These are phyloP conservation scores for Globisporangium cederbergense DNA, from an alignment of 352 stramenopile species.

Conservation along the genomic window DNA sequence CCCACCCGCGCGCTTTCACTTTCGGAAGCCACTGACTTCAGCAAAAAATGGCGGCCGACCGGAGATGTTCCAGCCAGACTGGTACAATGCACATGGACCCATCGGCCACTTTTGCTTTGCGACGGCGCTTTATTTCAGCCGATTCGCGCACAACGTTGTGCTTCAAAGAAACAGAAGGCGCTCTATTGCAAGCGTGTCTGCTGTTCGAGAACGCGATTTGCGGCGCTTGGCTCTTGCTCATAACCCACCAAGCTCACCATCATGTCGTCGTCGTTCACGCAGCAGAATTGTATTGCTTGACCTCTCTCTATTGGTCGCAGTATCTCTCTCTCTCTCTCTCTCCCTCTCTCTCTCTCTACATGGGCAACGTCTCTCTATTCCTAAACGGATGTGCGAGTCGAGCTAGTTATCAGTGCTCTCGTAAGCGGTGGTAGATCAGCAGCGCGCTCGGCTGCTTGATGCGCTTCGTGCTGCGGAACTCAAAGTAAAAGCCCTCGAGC, in stretches of 20 bases:
- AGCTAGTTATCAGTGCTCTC: too few species aligned
- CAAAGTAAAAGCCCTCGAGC: constrained; percentile 47
- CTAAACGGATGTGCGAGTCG: not conserved
- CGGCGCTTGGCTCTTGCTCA: too few species aligned
- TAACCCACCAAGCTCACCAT: too few species aligned
- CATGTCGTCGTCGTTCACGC: too few species aligned
- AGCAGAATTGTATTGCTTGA: not conserved
- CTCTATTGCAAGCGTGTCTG: not conserved
- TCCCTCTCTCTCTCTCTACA: not conserved
- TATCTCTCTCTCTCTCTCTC: too few species aligned
- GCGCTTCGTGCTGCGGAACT: constrained; percentile 54
- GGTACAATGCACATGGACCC: constrained; percentile 5
- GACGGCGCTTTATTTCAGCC: not conserved
- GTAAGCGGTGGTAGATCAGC: constrained; percentile 27
- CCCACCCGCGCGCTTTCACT: not conserved
- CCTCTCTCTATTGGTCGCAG: not conserved
- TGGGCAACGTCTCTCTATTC: constrained; percentile 7
- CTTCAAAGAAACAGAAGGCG: not conserved
- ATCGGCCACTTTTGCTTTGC: not conserved
- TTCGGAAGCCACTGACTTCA: not conserved
- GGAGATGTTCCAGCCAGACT: not conserved
- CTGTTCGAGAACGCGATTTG: not conserved
- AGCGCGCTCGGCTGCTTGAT: constrained; percentile 68
- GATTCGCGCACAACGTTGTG: too few species aligned
- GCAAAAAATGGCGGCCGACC: not conserved